Conservation (phyloP, 148 eudicot species). For the Spergularia marina region DNA sequence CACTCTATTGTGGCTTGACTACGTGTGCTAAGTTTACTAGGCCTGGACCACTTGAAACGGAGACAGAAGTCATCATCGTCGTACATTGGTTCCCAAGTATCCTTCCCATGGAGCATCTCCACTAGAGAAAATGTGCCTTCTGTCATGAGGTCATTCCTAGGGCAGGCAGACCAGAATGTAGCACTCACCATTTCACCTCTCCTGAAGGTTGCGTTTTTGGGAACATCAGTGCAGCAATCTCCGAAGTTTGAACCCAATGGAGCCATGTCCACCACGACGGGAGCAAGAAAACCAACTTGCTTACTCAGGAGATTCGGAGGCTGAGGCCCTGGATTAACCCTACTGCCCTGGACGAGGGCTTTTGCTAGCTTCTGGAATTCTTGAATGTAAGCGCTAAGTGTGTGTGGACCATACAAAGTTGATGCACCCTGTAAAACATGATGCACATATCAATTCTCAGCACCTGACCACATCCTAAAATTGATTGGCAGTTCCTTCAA, state of each 20-base stretch:
- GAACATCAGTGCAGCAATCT: conserved; percentile 52
- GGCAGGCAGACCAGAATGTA: conserved; percentile 80
- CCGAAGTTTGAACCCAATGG: conserved; percentile 73
- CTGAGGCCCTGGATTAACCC: conserved; percentile 65
- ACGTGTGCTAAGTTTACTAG: conserved; percentile 54
- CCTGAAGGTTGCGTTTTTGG: conserved; percentile 61
- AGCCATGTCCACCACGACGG: conserved; percentile 63
- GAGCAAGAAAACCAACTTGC: conserved; percentile 75
- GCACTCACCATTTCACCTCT: conserved; percentile 64
- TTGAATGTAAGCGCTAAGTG: conserved; percentile 84
- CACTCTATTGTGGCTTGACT: conserved; percentile 80
- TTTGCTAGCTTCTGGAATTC: conserved; percentile 77
- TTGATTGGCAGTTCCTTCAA: not conserved
- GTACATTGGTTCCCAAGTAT: conserved; percentile 67
- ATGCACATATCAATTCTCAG: not conserved
- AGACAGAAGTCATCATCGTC: conserved; percentile 93
- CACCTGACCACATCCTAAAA: not conserved
- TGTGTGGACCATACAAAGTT: conserved; percentile 87
- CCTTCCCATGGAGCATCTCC: conserved; percentile 59
- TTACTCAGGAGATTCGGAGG: conserved; percentile 84
- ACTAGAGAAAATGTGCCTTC: conserved; percentile 87
- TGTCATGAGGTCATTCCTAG: conserved; percentile 90
- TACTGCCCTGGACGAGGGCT: conserved; percentile 48
- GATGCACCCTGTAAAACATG: conserved; percentile 75
- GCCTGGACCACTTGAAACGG: conserved; percentile 78